Conservation (phyloP, 805 yeast species). For the Metschnikowia koreensis region DNA sequence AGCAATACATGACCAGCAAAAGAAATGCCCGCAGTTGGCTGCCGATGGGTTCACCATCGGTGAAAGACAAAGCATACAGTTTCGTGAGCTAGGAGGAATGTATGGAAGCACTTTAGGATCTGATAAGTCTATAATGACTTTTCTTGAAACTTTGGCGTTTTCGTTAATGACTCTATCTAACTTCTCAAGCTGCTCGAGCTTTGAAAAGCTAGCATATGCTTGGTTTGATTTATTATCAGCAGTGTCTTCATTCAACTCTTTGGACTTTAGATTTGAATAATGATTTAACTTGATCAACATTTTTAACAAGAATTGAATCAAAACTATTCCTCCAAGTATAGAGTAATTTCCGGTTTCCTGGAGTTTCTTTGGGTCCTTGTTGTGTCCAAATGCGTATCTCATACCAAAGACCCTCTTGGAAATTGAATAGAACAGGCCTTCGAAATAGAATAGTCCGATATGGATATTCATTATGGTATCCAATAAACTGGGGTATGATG, state of each 20-base stretch:
- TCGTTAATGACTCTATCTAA: constrained; percentile 6
- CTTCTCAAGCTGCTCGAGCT: constrained; percentile 14
- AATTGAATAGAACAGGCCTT: constrained; percentile 76
- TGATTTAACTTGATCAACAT: constrained; percentile 31
- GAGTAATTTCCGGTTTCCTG: constrained; percentile 64
- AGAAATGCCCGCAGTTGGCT: constrained; percentile 88
- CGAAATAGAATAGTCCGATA: constrained; percentile 77
- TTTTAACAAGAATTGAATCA: constrained; percentile 53
- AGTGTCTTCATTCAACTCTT: background rate
- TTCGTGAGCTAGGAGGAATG: constrained; percentile 66
- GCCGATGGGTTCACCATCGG: constrained; percentile 79
- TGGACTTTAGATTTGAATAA: constrained; percentile 9
- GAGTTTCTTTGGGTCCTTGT: constrained; percentile 41
- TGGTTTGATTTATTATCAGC: background rate
- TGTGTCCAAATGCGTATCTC: constrained; percentile 73
- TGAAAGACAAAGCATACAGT: constrained; percentile 82
- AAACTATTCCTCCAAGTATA: constrained; percentile 61
- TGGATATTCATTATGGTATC: constrained; percentile 65
- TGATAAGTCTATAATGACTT: constrained; percentile 47
- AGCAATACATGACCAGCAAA: constrained; percentile 87
- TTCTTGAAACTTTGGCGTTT: constrained; percentile 1
- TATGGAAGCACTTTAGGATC: constrained; percentile 60
- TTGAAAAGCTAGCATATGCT: constrained; percentile 1
- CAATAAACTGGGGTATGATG: constrained; percentile 45
- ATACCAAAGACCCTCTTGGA: constrained; percentile 77